phyloP scores from a whole-genome alignment of 2,329 filamentous ascomycete genomes.

The Colletotrichum brevisporum region DNA sequence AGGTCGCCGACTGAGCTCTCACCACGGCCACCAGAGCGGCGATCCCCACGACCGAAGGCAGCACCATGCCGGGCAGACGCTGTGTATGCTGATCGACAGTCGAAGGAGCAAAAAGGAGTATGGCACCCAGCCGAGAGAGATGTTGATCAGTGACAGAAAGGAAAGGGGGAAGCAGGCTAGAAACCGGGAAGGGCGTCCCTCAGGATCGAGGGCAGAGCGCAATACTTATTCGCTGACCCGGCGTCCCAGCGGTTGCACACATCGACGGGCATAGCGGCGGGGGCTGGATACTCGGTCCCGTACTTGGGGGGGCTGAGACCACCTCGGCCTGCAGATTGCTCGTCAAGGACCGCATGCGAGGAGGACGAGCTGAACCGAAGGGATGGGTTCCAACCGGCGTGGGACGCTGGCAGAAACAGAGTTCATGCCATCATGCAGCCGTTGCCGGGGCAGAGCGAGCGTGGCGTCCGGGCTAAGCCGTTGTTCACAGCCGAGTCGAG shows the following conservation, averaged over 20 bases:
- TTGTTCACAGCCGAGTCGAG: not conserved
- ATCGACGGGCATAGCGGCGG: constrained; percentile 22
- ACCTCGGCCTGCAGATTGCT: constrained; percentile 16
- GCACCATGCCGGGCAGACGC: constrained; percentile 14
- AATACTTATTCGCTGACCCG: constrained; percentile 30
- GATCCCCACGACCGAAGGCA: constrained; percentile 4
- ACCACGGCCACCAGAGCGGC: constrained; percentile 14
- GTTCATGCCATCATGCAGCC: constrained; percentile 1
- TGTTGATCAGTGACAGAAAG: not conserved
- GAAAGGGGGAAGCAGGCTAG: not conserved
- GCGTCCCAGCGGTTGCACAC: not conserved
- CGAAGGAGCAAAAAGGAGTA: not conserved
- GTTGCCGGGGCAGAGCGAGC: not conserved
- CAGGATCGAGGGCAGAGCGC: not conserved
- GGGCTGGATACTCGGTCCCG: constrained; percentile 25
- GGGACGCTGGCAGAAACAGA: constrained; percentile 7
- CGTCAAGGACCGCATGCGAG: constrained; percentile 6
- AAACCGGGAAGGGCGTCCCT: not conserved
- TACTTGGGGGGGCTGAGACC: constrained; percentile 24
- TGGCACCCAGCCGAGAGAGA: not conserved
- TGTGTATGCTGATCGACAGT: not conserved
- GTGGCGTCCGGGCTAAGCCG: not conserved
- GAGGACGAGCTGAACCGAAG: not conserved
- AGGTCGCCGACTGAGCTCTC: constrained; percentile 20
- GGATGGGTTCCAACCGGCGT: not conserved